Percentiles rank a stretch among this genome's conserved stretches.
Evolutionary conservation across 192 early-diverging fungal species (phyloP).

Genomic region (Backusella liffmaniae): DNA sequence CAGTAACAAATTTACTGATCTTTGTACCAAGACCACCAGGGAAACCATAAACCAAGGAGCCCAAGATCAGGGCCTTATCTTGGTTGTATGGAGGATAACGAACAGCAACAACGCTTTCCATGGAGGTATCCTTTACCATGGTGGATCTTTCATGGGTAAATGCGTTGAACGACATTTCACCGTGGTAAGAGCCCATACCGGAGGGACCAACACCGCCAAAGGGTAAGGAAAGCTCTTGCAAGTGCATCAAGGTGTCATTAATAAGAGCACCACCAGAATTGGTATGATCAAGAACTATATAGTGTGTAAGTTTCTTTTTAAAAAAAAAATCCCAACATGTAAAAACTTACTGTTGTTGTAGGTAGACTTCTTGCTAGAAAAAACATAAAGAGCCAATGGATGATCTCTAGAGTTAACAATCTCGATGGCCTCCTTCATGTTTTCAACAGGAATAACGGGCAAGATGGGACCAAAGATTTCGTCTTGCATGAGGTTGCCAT

Average conservation of each 20-base stretch:
- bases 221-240: slow-evolving; percentile 54
- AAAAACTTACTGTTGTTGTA: slow-evolving; percentile 33
- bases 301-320: not conserved
- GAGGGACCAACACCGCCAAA: slow-evolving; percentile 83
- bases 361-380: slow-evolving; percentile 18
- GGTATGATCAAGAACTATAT: slow-evolving; percentile 40
- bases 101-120: slow-evolving; percentile 36
- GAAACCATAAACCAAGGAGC: slow-evolving; percentile 22
- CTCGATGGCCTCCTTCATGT: slow-evolving; percentile 36
- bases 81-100: slow-evolving; percentile 39
- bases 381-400: slow-evolving; percentile 34
- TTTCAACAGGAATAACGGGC: slow-evolving; percentile 45
- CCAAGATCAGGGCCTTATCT: slow-evolving; percentile 20
- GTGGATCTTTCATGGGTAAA: slow-evolving; percentile 72
- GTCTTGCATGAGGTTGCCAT: slow-evolving; percentile 48
- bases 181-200: slow-evolving; percentile 80
- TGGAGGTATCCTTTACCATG: slow-evolving; percentile 39
- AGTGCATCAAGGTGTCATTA: slow-evolving; percentile 76
- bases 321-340: slow-evolving; percentile 31
- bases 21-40: slow-evolving; percentile 8
- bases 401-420: slow-evolving; percentile 28
- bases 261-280: slow-evolving; percentile 65
- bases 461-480: slow-evolving; percentile 73
- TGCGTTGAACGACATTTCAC: slow-evolving; percentile 64
- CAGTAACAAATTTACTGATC: not conserved